Conservation (phyloP, 805 yeast genomes). For the Zygosaccharomyces pseudorouxii region DNA sequence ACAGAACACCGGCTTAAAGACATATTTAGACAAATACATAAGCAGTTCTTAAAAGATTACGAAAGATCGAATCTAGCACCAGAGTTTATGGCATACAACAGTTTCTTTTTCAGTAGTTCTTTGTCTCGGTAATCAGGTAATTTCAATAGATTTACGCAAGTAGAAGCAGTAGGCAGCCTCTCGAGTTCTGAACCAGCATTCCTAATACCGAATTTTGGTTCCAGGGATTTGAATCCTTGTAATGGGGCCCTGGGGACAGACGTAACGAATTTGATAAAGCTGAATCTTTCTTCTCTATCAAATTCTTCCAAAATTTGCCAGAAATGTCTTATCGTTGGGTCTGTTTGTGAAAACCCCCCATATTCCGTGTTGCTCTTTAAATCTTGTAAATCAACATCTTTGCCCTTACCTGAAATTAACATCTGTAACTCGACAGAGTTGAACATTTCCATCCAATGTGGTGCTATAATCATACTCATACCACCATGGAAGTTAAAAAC, state of each 20-base stretch:
- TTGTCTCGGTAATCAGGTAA: conserved; percentile 77
- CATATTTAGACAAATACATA: neutral
- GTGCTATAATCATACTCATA: conserved; percentile 58
- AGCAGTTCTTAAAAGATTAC: conserved; percentile 20
- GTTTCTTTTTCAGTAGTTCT: conserved; percentile 50
- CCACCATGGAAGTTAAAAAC: conserved; percentile 61
- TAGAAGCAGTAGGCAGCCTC: conserved; percentile 85
- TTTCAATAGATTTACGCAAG: conserved; percentile 84
- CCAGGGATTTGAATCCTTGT: conserved; percentile 70
- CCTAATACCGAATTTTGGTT: conserved; percentile 77
- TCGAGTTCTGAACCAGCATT: conserved; percentile 52
- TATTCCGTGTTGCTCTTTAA: conserved; percentile 57
- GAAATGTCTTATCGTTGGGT: conserved; percentile 57
- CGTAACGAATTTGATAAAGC: conserved; percentile 81
- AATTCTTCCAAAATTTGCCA: conserved; percentile 77
- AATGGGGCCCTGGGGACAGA: conserved; percentile 90
- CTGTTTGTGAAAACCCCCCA: conserved; percentile 56
- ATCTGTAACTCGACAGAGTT: conserved; percentile 78
- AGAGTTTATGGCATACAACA: conserved; percentile 72
- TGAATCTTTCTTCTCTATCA: conserved; percentile 53
- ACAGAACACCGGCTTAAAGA: neutral
- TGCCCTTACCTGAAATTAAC: conserved; percentile 75
- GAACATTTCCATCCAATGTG: conserved; percentile 79
- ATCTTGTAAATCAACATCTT: conserved; percentile 66
- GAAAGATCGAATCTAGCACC: conserved; percentile 87